A percentile compares a stretch with the other conserved stretches of the same genome.
Evolutionary conservation across 1,284 basidiomycete genomes (phyloP).

Genomic region (Trichosporon ovoides): DNA sequence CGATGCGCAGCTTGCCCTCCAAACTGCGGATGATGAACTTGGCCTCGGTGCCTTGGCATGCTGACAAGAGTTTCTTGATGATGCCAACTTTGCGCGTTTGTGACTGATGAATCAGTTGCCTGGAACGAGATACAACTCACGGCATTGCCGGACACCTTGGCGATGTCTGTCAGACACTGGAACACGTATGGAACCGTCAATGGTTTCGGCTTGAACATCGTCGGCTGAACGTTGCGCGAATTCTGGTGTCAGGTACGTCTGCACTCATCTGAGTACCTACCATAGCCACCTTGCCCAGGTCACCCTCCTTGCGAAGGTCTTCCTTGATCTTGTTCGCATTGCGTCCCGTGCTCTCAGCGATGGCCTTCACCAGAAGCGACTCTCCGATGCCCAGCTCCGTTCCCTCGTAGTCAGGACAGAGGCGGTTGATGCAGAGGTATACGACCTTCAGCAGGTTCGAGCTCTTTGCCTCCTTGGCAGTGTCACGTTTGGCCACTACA

Average conservation of each 20-base stretch:
- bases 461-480: conserved; percentile 34
- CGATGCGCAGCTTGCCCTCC: conserved; percentile 95
- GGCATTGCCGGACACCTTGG: conserved; percentile 71
- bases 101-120: conserved; percentile 54
- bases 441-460: conserved; percentile 80
- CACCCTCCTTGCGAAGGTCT: conserved; percentile 89
- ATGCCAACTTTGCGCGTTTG: conserved; percentile 92
- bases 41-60: conserved; percentile 76
- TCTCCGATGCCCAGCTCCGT: conserved; percentile 97
- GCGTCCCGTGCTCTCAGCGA: conserved; percentile 88
- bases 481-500: conserved; percentile 69
- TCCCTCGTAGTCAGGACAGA: conserved; percentile 93
- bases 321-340: conserved; percentile 76
- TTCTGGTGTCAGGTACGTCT: conserved; percentile 55
- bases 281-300: conserved; percentile 92
- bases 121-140: conserved; percentile 50
- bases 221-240: conserved; percentile 89
- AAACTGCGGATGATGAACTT: conserved; percentile 95
- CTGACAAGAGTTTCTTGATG: conserved; percentile 88
- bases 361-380: conserved; percentile 88
- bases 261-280: conserved; percentile 52
- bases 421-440: conserved; percentile 93
- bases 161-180: conserved; percentile 77
- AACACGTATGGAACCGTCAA: conserved; percentile 87
- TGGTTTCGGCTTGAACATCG: conserved; percentile 88